Conservation (phyloP, 306 rosid genomes). For the Trifolium subterraneum region DNA sequence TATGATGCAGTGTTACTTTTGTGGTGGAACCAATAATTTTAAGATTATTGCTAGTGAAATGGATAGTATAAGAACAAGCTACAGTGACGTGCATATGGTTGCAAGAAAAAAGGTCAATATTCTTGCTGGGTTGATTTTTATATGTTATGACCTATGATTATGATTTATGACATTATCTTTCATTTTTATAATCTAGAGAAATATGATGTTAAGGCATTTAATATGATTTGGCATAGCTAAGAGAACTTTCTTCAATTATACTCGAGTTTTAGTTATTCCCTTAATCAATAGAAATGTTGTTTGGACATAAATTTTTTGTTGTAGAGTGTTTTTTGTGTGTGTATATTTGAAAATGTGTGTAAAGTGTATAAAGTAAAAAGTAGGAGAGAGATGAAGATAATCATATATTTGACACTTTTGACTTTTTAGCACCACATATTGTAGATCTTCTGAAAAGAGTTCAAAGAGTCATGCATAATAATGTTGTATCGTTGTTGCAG, state of each 20-base stretch:
- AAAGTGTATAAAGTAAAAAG: too few species aligned
- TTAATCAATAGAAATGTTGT: neutral
- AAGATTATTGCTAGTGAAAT: constrained; percentile 61
- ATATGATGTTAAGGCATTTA: neutral
- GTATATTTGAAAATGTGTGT: too few species aligned
- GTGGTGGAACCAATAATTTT: constrained; percentile 65
- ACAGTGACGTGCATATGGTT: constrained; percentile 41
- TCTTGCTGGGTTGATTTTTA: constrained; percentile 41
- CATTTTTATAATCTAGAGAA: constrained; percentile 9
- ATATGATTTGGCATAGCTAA: neutral
- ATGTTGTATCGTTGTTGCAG: constrained; percentile 16
- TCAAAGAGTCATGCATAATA: too few species aligned
- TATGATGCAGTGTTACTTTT: constrained; percentile 56
- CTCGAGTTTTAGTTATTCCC: neutral
- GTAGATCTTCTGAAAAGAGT: too few species aligned
- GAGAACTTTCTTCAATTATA: neutral
- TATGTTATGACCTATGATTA: constrained; percentile 4
- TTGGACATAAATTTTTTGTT: too few species aligned
- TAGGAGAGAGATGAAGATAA: too few species aligned
- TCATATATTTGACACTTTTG: too few species aligned
- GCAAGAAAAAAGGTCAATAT: constrained; percentile 66
- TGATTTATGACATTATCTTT: constrained; percentile 30
- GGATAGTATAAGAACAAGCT: constrained; percentile 51
- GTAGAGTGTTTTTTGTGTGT: too few species aligned
- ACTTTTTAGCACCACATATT: too few species aligned